Conservation (phyloP, 2,329 filamentous ascomycete genomes). For the Fusarium drepaniforme region DNA sequence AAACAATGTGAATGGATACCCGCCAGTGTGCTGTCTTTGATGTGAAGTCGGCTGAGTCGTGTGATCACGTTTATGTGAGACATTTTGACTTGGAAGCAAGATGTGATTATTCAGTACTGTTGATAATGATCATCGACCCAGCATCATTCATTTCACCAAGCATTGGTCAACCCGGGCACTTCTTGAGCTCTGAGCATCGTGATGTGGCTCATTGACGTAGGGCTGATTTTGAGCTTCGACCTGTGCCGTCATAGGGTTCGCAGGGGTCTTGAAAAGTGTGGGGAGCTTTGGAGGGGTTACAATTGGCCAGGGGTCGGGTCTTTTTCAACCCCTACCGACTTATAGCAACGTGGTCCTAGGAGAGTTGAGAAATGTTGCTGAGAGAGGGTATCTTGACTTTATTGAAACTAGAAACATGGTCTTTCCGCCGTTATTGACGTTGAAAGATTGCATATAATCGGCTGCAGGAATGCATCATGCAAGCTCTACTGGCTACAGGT, state of each 20-base stretch:
- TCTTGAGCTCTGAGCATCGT: not conserved
- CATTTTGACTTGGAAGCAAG: not conserved
- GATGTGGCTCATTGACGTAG: slow-evolving; percentile 6
- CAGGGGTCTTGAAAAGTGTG: slow-evolving; percentile 35
- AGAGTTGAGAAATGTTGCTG: not conserved
- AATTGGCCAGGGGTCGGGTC: slow-evolving; percentile 10
- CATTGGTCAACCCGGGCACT: not conserved
- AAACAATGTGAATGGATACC: slow-evolving; percentile 45
- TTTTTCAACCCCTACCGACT: not conserved
- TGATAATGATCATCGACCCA: not conserved
- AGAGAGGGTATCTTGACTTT: not conserved
- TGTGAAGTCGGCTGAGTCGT: not conserved
- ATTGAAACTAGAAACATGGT: not conserved
- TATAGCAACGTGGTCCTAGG: not conserved
- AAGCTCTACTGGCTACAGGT: not conserved
- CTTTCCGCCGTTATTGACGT: not conserved
- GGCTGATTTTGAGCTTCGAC: slow-evolving; percentile 30
- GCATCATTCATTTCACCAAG: fast-evolving
- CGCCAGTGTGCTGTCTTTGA: slow-evolving; percentile 24
- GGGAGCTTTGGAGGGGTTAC: slow-evolving; percentile 20
- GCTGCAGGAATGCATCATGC: not conserved
- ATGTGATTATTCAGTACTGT: slow-evolving; percentile 7
- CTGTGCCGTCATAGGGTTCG: slow-evolving; percentile 38
- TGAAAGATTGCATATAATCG: not conserved
- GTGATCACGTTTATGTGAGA: slow-evolving; percentile 21